Evolutionary conservation across 1,139 yeast species (phyloP), one percentile per base, ranked within the genome.

Genomic region (Suhomyces ambrosiae): DNA sequence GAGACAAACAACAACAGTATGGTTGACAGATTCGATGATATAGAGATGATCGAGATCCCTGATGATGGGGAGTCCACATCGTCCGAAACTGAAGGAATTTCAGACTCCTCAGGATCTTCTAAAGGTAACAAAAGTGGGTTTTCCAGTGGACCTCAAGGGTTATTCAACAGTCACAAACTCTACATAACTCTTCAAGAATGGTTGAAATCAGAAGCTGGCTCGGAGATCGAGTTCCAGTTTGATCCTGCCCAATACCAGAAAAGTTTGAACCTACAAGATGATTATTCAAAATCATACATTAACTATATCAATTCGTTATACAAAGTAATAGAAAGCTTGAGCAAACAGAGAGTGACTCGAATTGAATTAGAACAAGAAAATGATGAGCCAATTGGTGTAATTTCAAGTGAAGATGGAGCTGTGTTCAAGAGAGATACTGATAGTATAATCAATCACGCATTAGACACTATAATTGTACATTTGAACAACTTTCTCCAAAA

Each of bases 41-140:
- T 71, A 23, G 76, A 71, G 42, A 69, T 71, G 76, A 56, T 72
- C 35, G 76, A 71, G 32, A 62, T 71, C 17, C 74, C 73, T 1
- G 75, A 65, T 12, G 68, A 65, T 33, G 63, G 54, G 18, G 32
- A 25, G 2, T 16, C 36, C 14, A 53, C 62, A 2, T 44, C 52
- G 5, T 61, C 68, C 0, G 71, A 61, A 23, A 63, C 66, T 0
- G 71, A 61, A 37, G 59, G 62, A 3, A 50, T 60, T 7, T 51
- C 67, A 7, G 56, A 53, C 19, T 46, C 62, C 2, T 50, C 56
- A 21, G 27, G 25, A 26, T 26, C 34, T 11, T 26, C 33, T 7
- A 28, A 24, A 9, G 23, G 19, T 12, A 26, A 12, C 9, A 10
- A 25, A 12, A 32, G 29, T 8, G 14, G 21, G 14, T 13, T 5